These are phyloP conservation scores for Flaveria trinervia DNA, from an alignment of 129 eudicot genomes.

Conservation along the genomic window DNA sequence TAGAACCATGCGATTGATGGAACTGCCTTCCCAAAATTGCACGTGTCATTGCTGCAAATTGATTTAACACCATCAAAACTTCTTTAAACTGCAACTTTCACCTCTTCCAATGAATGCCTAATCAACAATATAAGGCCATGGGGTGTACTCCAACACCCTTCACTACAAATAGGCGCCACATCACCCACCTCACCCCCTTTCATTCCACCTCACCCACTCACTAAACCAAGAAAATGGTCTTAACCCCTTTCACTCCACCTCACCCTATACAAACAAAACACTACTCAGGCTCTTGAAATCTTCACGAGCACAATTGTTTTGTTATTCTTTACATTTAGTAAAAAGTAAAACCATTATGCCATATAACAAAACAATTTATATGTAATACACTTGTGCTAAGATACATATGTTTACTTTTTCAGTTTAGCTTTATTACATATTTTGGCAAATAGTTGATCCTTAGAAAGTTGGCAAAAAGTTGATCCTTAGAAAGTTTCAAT, in stretches of 20 bases:
- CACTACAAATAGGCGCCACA: too few relatives aligned
- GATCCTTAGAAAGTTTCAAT: neutral
- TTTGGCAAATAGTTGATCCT: neutral
- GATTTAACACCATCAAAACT: neutral
- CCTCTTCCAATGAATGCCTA: neutral
- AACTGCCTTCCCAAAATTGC: neutral
- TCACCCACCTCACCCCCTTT: too few relatives aligned
- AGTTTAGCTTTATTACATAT: neutral
- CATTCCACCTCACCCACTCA: too few relatives aligned
- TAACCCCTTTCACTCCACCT: too few relatives aligned
- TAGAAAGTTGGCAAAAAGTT: neutral
- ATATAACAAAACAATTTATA: neutral
- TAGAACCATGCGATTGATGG: slow-evolving; percentile 10
- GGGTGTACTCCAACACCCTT: too few relatives aligned
- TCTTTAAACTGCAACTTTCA: neutral
- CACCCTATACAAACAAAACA: too few relatives aligned
- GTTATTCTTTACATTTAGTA: too few relatives aligned
- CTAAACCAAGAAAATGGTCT: too few relatives aligned
- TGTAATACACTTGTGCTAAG: neutral
- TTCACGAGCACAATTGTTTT: too few relatives aligned
- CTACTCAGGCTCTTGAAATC: too few relatives aligned
- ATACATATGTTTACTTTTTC: neutral
- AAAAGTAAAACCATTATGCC: neutral
- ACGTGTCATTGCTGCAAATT: slow-evolving; percentile 1
- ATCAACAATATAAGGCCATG: too few relatives aligned